Conservation (phyloP, 768 basidiomycete species). For the Lactifluus pinguis region DNA sequence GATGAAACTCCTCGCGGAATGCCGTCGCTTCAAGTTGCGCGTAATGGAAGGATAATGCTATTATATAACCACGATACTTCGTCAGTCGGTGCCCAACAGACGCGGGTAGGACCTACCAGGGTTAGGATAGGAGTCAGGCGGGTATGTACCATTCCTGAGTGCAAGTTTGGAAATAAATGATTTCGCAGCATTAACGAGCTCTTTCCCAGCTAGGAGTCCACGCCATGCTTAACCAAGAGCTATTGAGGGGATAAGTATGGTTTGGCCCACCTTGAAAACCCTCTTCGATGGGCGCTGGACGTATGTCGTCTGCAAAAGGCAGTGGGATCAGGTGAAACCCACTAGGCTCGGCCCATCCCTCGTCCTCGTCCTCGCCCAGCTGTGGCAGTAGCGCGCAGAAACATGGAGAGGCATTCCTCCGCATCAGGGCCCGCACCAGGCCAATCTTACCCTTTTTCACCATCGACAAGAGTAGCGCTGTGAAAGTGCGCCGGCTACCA, state of each 20-base stretch:
- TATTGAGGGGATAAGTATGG: not conserved
- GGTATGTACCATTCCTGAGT: constrained; percentile 70
- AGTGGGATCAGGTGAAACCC: constrained; percentile 90
- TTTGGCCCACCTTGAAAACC: constrained; percentile 46
- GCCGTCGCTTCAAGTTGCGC: constrained; percentile 87
- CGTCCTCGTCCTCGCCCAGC: constrained; percentile 52
- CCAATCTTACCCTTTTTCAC: constrained; percentile 74
- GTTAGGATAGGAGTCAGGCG: constrained; percentile 86
- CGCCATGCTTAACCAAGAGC: constrained; percentile 2
- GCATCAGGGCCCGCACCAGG: constrained; percentile 58
- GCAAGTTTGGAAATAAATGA: constrained; percentile 73
- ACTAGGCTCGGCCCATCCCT: constrained; percentile 73
- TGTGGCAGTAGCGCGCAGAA: constrained; percentile 88
- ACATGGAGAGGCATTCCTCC: constrained; percentile 63
- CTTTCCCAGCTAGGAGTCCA: constrained; percentile 48
- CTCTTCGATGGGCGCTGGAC: constrained; percentile 61
- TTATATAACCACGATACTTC: not conserved
- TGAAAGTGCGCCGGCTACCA: constrained; percentile 89
- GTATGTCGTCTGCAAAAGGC: constrained; percentile 94
- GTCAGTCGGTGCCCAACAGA: not conserved
- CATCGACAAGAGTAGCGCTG: constrained; percentile 77
- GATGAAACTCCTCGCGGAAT: constrained; percentile 83
- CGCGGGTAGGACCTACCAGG: constrained; percentile 47
- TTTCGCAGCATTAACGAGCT: constrained; percentile 55
- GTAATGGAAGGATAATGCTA: constrained; percentile 82